phyloP scores from a whole-genome alignment of 768 basidiomycete species.

The Agaricus blazei region DNA sequence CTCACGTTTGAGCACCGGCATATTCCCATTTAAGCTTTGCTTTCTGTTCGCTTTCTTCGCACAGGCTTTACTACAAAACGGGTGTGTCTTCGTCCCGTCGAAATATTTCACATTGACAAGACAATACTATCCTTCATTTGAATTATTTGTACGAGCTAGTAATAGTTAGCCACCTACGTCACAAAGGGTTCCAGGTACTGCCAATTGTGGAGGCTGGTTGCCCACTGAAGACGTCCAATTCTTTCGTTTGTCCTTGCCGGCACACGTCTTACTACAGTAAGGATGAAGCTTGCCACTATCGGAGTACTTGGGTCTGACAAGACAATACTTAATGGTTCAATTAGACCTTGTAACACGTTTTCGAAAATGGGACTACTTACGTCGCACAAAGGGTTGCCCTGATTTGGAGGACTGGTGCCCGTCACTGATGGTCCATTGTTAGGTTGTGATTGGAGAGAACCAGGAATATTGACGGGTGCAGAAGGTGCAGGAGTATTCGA shows the following conservation, averaged over 20 bases:
- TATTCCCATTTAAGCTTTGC: constrained; percentile 12
- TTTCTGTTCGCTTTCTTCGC: constrained; percentile 40
- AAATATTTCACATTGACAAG: constrained; percentile 54
- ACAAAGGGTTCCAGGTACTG: constrained; percentile 12
- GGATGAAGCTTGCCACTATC: constrained; percentile 53
- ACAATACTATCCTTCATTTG: constrained; percentile 39
- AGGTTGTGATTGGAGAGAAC: constrained; percentile 20
- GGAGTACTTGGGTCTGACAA: constrained; percentile 47
- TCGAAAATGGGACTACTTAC: constrained; percentile 27
- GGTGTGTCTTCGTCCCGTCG: constrained; percentile 53
- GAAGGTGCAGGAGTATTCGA: constrained; percentile 22
- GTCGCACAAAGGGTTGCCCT: constrained; percentile 41
- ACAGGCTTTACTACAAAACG: constrained; percentile 61
- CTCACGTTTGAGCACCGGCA: constrained; percentile 15
- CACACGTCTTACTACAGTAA: constrained; percentile 57
- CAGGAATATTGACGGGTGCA: constrained; percentile 26
- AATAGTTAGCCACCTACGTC: constrained; percentile 9
- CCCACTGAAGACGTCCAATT: constrained; percentile 3
- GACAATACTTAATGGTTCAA: constrained; percentile 39
- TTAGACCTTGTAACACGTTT: background rate
- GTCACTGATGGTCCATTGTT: constrained; percentile 17
- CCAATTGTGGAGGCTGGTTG: constrained; percentile 1
- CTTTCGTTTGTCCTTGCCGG: constrained; percentile 34
- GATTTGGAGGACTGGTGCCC: constrained; percentile 23
- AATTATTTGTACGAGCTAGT: background rate